Conservation (phyloP, 2,329 filamentous ascomycete species). For the Exophiala bonariae region DNA sequence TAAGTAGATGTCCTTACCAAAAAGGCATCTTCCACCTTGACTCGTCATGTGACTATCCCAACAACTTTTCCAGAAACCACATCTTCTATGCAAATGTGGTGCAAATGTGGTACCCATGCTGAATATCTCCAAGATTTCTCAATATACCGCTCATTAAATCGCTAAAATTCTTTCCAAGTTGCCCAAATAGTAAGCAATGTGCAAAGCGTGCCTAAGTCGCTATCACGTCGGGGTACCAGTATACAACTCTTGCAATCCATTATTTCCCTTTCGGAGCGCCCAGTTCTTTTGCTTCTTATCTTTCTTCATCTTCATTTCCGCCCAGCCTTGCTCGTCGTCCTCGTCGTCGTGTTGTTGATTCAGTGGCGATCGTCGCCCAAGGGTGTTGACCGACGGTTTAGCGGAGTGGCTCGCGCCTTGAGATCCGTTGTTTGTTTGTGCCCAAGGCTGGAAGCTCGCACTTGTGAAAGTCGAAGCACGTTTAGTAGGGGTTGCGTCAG, state of each 20-base stretch:
- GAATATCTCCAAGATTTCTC: no score
- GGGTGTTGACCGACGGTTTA: constrained; percentile 29
- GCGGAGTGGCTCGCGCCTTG: constrained; percentile 26
- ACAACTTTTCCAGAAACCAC: no score
- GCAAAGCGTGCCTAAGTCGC: neutral
- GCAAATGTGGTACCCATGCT: no score
- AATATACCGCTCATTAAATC: no score
- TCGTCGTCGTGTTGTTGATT: constrained; percentile 39
- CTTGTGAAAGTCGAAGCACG: constrained; percentile 37
- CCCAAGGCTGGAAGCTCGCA: constrained; percentile 37
- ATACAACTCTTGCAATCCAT: constrained; percentile 27
- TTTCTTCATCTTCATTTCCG: constrained; percentile 51
- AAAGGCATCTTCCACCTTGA: no score
- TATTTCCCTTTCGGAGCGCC: constrained; percentile 42
- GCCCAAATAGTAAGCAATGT: no score
- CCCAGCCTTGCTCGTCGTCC: constrained; percentile 51
- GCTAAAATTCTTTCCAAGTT: no score
- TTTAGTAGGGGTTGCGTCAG: constrained; percentile 13
- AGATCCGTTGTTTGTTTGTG: constrained; percentile 30
- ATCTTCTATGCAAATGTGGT: no score
- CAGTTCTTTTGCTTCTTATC: constrained; percentile 50
- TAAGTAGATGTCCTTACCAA: no score
- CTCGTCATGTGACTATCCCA: no score
- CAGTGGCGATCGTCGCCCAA: constrained; percentile 28
- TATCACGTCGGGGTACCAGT: constrained; percentile 17